These are phyloP conservation scores for Torulaspora pretoriensis DNA, from an alignment of 1,139 yeast genomes.

Conservation along the genomic window DNA sequence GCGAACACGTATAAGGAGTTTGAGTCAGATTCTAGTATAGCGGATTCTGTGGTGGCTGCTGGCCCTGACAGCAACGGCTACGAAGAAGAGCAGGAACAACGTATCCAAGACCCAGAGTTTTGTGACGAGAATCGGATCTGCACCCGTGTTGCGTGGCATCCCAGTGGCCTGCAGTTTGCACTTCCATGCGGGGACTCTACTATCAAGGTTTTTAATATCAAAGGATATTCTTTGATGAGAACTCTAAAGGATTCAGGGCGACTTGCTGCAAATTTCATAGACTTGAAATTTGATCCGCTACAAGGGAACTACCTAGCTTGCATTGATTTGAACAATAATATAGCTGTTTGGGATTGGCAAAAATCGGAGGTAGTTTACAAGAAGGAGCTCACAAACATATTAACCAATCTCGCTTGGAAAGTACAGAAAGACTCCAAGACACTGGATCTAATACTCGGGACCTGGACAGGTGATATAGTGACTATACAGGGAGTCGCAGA, in stretches of 20 bases:
- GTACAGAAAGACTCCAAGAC: slow-evolving; percentile 20
- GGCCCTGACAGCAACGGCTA: slow-evolving; percentile 37
- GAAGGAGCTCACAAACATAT: slow-evolving; percentile 26
- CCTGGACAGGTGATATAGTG: slow-evolving; percentile 51
- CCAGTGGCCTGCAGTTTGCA: slow-evolving; percentile 61
- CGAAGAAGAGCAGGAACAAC: slow-evolving; percentile 31
- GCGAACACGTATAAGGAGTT: slow-evolving; percentile 35
- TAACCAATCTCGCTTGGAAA: slow-evolving; percentile 38
- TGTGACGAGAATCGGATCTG: slow-evolving; percentile 38
- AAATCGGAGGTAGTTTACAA: slow-evolving; percentile 35
- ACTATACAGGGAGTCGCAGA: slow-evolving; percentile 39
- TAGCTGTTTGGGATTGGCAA: slow-evolving; percentile 55
- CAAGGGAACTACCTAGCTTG: slow-evolving; percentile 57
- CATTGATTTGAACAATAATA: slow-evolving; percentile 44
- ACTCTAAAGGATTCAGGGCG: slow-evolving; percentile 32
- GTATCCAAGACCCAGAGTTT: slow-evolving; percentile 27
- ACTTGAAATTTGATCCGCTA: slow-evolving; percentile 53
- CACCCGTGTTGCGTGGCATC: slow-evolving; percentile 54
- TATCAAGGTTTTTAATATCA: slow-evolving; percentile 28
- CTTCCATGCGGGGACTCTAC: slow-evolving; percentile 46
- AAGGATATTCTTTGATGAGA: slow-evolving; percentile 24
- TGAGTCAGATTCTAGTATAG: slow-evolving; percentile 17
- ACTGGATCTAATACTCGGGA: slow-evolving; percentile 43
- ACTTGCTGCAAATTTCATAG: slow-evolving; percentile 41
- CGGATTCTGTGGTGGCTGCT: slow-evolving; percentile 22